These are phyloP conservation scores for Cladosporium sp. DNA, from an alignment of 2,329 filamentous ascomycete genomes.

Conservation along the genomic window DNA sequence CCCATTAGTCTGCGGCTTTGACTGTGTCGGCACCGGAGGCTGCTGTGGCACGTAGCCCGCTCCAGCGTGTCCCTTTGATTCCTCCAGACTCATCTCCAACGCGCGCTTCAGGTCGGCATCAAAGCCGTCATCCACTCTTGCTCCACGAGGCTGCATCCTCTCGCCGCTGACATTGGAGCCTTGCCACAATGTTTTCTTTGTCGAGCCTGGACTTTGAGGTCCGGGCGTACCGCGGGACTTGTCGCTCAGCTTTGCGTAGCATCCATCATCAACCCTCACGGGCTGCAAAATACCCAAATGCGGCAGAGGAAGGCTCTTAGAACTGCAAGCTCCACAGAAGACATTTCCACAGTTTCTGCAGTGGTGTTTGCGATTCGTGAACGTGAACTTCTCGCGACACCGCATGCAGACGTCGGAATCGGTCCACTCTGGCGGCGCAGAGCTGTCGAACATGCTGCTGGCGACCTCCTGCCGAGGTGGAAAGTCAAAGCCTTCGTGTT, in stretches of 20 bases:
- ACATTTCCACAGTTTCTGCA: slow-evolving; percentile 97
- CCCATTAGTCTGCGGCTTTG: slow-evolving; percentile 18
- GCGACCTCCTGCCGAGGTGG: slow-evolving; percentile 79
- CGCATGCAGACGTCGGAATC: slow-evolving; percentile 99
- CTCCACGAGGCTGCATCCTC: slow-evolving; percentile 82
- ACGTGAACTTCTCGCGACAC: slow-evolving; percentile 89
- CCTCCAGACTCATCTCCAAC: slow-evolving; percentile 93
- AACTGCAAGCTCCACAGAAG: slow-evolving; percentile 91
- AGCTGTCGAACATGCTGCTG: slow-evolving; percentile 98
- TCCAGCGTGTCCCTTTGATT: slow-evolving; percentile 68
- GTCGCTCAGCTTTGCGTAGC: slow-evolving; percentile 80
- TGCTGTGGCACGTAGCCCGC: slow-evolving; percentile 64
- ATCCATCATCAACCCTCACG: slow-evolving; percentile 93
- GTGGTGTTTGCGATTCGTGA: slow-evolving; percentile 97
- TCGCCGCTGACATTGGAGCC: slow-evolving; percentile 29
- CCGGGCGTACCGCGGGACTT: slow-evolving; percentile 41
- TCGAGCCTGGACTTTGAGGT: slow-evolving; percentile 23
- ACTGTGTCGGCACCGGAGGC: slow-evolving; percentile 16
- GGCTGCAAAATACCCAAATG: slow-evolving; percentile 88
- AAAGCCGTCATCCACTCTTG: slow-evolving; percentile 81
- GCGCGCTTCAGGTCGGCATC: slow-evolving; percentile 93
- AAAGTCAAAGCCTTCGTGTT: slow-evolving; percentile 81
- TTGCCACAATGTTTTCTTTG: slow-evolving; percentile 53
- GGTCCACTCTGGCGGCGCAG: slow-evolving; percentile 93
- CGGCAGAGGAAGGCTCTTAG: slow-evolving; percentile 78